A percentile compares a stretch with the other conserved stretches of the same genome.
Evolutionary conservation across 1,284 basidiomycete genomes (phyloP).

Genomic region (Ceratobasidium theobromae): DNA sequence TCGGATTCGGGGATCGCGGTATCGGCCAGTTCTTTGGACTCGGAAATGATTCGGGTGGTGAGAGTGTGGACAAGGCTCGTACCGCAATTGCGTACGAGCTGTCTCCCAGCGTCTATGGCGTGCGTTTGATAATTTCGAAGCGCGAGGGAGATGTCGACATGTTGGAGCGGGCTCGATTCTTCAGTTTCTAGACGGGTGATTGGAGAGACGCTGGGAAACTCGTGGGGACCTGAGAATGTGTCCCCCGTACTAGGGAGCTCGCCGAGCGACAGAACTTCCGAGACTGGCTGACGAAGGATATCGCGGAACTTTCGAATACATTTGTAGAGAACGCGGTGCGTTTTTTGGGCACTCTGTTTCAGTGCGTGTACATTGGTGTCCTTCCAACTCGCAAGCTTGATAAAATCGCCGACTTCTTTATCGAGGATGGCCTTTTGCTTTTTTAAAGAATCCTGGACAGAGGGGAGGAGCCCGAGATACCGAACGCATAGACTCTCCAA

Average conservation of each 20-base stretch:
- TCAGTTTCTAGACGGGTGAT: neutral
- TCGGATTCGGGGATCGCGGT: constrained; percentile 50
- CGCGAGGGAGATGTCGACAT: constrained; percentile 9
- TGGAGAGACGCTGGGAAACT: neutral
- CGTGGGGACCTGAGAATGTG: too few species aligned
- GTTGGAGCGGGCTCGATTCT: constrained; percentile 3
- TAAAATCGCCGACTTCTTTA: constrained; percentile 79
- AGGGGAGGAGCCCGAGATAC: constrained; percentile 63
- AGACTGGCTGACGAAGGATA: constrained; percentile 74
- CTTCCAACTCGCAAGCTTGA: constrained; percentile 98
- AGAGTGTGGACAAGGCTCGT: constrained; percentile 57
- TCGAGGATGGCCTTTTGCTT: constrained; percentile 69
- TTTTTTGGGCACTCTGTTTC: constrained; percentile 86
- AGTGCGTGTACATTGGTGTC: constrained; percentile 96
- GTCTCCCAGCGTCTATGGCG: neutral
- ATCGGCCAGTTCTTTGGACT: constrained; percentile 60
- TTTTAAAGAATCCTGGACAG: constrained; percentile 55
- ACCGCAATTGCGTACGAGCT: constrained; percentile 23
- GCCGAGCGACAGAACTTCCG: constrained; percentile 27
- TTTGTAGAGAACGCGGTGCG: constrained; percentile 91
- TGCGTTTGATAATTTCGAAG: constrained; percentile 21
- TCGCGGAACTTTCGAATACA: constrained; percentile 92
- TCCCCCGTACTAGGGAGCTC: too few species aligned
- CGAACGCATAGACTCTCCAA: constrained; percentile 68
- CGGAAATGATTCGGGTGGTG: constrained; percentile 73